A percentile compares a stretch with the other conserved stretches of the same genome.
Conservation (phyloP, 768 basidiomycete species). For the Trametes sanguinea region DNA sequence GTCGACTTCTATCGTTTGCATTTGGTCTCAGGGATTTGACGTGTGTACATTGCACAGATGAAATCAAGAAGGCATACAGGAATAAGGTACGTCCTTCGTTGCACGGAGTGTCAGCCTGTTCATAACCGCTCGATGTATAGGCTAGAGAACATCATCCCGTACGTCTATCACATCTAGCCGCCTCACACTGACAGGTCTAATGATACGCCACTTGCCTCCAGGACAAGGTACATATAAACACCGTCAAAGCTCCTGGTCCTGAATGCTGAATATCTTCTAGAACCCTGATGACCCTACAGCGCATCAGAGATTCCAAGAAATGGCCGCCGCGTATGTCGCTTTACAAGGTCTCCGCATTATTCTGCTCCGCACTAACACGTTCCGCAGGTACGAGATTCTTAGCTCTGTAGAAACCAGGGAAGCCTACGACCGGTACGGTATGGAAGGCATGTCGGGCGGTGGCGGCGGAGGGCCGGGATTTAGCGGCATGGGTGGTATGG, state of each 20-base stretch:
- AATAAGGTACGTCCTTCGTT: conserved; percentile 64
- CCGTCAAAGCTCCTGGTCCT: not conserved
- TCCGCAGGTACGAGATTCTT: conserved; percentile 78
- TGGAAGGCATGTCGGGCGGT: conserved; percentile 61
- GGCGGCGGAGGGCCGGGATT: conserved; percentile 40
- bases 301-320: conserved; percentile 82
- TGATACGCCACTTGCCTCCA: conserved; percentile 31
- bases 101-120: conserved; percentile 13
- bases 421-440: conserved; percentile 72
- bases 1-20: conserved; percentile 16
- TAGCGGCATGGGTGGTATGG: conserved; percentile 38
- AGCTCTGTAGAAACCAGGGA: conserved; percentile 68
- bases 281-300: conserved; percentile 90
- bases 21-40: conserved; percentile 20
- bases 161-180: conserved; percentile 30
- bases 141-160: conserved; percentile 90
- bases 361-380: not conserved
- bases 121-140: conserved; percentile 40
- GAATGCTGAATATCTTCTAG: conserved; percentile 38
- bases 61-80: conserved; percentile 94
- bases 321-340: conserved; percentile 76
- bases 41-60: conserved; percentile 45
- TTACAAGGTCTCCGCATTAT: not conserved
- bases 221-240: conserved; percentile 61
- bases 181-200: not conserved